These are phyloP conservation scores for Suhomyces canberraensis DNA, from an alignment of 805 yeast species.

Conservation along the genomic window DNA sequence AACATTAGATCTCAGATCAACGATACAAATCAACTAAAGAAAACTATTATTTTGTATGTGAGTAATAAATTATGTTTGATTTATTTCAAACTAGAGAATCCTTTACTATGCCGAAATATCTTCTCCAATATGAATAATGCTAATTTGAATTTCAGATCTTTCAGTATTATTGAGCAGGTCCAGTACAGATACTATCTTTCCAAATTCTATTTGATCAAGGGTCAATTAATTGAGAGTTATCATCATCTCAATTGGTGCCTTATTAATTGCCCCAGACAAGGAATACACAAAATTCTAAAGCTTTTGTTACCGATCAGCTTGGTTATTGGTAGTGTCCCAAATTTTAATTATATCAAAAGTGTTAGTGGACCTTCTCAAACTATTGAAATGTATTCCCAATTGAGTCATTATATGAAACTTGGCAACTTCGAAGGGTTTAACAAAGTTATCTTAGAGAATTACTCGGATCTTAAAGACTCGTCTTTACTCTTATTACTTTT, in stretches of 20 bases:
- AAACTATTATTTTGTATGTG: slow-evolving; percentile 48
- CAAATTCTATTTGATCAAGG: slow-evolving; percentile 52
- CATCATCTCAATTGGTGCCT: slow-evolving; percentile 57
- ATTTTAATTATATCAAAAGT: slow-evolving; percentile 12
- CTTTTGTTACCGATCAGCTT: slow-evolving; percentile 52
- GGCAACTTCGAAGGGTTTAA: slow-evolving; percentile 43
- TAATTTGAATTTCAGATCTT: slow-evolving; percentile 39
- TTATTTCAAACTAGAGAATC: slow-evolving; percentile 54
- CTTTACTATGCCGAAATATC: slow-evolving; percentile 58
- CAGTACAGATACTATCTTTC: slow-evolving; percentile 55
- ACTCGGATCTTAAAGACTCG: slow-evolving; percentile 35
- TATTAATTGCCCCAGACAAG: slow-evolving; percentile 26
- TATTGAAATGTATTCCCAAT: slow-evolving; percentile 31
- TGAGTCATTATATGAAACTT: slow-evolving; percentile 34
- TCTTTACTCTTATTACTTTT: slow-evolving; percentile 42
- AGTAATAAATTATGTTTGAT: slow-evolving; percentile 54
- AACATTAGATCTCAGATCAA: slow-evolving; percentile 49
- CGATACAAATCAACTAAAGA: slow-evolving; percentile 40
- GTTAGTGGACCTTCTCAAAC: slow-evolving; percentile 14
- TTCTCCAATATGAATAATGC: slow-evolving; percentile 59
- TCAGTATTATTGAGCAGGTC: slow-evolving; percentile 42
- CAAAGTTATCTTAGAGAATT: slow-evolving; percentile 24
- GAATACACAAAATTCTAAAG: slow-evolving; percentile 39
- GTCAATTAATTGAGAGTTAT: slow-evolving; percentile 45
- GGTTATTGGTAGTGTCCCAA: slow-evolving; percentile 53